Base-by-base conservation (phyloP, 805 yeast genomes). In the Pichia kluyveri region DNA sequence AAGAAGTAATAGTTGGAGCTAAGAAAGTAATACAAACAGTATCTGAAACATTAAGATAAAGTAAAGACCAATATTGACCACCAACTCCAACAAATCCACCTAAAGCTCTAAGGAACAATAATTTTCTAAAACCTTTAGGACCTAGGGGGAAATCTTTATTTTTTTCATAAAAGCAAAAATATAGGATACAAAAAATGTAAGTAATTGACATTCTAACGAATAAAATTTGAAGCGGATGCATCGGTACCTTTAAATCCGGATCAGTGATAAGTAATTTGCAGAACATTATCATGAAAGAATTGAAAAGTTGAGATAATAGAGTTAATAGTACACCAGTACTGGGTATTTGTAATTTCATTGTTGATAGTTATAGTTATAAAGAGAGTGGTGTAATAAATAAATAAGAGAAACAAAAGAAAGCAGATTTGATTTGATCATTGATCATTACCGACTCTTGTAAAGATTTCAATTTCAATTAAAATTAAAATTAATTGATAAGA, bases 81-180 rank as follows among this genome's bases (percentile, higher is more conserved):
- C 82, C 82, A 7, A 88, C 95, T 4, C 96, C 95, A 49, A 83
- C 61, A 56, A 81, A 86, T 7, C 97, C 97, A 15, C 79, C 71
- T 1, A 73, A 43, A 0, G 96, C 96, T 51, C 96, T 70, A 5
- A 76, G 42, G 1, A 51, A 26, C 10, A 48, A 31, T 27, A 44
- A 38, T 11, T 18, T 17, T 10, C 50, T 38, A 40, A 27, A 46
- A 19, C 50, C 48, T 41, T 42, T 47, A 37, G 46, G 49, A 18
- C 48, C 48, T 8, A 48, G 38, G 3, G 91, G 83, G 12, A 78
- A 82, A 50, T 79, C 73, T 1, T 76, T 77, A 10, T 80, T 78
- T 50, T 69, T 69, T 15, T 53, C 48, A 26, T 54, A 46, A 45
- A 62, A 63, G 80, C 84, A 76, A 59, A 56, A 52, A 31, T 80